phyloP scores from a whole-genome alignment of 495 filamentous ascomycete genomes.

The Cairneyella variabilis region DNA sequence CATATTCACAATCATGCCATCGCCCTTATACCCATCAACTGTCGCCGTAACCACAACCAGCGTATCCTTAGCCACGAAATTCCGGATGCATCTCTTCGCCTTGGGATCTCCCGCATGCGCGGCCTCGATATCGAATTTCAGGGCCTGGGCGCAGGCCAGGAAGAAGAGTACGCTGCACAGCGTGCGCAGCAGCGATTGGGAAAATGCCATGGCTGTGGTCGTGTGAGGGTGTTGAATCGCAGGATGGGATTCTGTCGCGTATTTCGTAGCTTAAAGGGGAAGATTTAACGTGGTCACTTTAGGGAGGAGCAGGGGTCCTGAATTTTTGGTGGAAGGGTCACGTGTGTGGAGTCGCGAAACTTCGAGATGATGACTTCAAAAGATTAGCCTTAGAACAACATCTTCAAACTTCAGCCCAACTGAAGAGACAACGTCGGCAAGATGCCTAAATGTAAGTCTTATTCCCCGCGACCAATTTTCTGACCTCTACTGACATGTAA shows the following conservation, averaged over 20 bases:
- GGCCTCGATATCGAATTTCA: slow-evolving; percentile 92
- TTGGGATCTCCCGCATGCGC: slow-evolving; percentile 55
- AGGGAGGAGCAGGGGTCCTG: slow-evolving; percentile 7
- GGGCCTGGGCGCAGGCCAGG: slow-evolving; percentile 54
- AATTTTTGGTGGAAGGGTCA: slow-evolving; percentile 1
- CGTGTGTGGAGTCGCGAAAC: slow-evolving; percentile 12
- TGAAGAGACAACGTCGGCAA: too few species aligned
- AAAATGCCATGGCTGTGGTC: slow-evolving; percentile 19
- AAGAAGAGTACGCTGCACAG: slow-evolving; percentile 24
- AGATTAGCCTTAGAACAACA: not conserved
- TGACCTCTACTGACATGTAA: slow-evolving; percentile 18
- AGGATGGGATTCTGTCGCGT: not conserved
- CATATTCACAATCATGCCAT: slow-evolving; percentile 93
- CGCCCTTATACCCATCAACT: slow-evolving; percentile 77
- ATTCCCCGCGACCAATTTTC: not conserved
- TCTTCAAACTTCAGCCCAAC: not conserved
- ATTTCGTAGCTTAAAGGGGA: slow-evolving; percentile 15
- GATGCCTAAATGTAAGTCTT: slow-evolving; percentile 79
- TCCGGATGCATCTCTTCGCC: slow-evolving; percentile 87
- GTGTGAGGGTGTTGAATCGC: slow-evolving; percentile 4
- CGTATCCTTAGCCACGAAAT: slow-evolving; percentile 90
- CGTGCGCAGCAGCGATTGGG: slow-evolving; percentile 15
- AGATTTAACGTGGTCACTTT: slow-evolving; percentile 20
- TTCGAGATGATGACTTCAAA: not conserved
- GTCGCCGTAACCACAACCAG: slow-evolving; percentile 98